These are phyloP conservation scores for Hordeum marinum DNA, from an alignment of 176 grass and related monocot genomes.

Conservation along the genomic window DNA sequence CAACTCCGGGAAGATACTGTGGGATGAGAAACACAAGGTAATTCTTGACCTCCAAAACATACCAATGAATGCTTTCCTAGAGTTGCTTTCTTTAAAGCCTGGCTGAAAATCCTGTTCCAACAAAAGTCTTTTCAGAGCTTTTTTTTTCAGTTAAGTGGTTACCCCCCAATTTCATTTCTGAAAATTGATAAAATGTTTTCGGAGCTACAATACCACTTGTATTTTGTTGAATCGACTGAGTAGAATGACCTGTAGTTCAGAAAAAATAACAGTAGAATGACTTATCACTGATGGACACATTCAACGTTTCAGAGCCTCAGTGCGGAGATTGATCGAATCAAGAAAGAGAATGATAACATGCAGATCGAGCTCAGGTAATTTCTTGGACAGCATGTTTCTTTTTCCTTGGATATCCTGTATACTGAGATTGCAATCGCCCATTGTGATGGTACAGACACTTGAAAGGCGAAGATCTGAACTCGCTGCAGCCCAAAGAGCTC, in stretches of 20 bases:
- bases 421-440: background rate
- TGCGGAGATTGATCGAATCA: slow-evolving; percentile 81
- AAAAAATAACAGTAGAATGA: background rate
- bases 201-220: background rate
- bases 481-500: slow-evolving; percentile 76
- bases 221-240: background rate
- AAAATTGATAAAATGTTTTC: background rate
- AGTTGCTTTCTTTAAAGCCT: background rate
- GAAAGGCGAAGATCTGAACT: slow-evolving; percentile 93
- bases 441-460: slow-evolving; percentile 53
- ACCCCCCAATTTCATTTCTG: too few relatives aligned
- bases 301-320: slow-evolving; percentile 62
- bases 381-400: background rate
- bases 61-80: background rate
- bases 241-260: background rate
- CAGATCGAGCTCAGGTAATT: slow-evolving; percentile 88
- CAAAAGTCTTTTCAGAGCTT: background rate
- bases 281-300: background rate
- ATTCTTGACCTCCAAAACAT: background rate
- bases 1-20: slow-evolving; percentile 87
- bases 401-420: background rate
- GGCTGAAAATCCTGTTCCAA: background rate
- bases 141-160: too few relatives aligned
- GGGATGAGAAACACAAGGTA: slow-evolving; percentile 97
- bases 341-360: slow-evolving; percentile 98